These are phyloP conservation scores for Apophysomyces variabilis DNA, from an alignment of 371 early-diverging fungal genomes.

Conservation along the genomic window DNA sequence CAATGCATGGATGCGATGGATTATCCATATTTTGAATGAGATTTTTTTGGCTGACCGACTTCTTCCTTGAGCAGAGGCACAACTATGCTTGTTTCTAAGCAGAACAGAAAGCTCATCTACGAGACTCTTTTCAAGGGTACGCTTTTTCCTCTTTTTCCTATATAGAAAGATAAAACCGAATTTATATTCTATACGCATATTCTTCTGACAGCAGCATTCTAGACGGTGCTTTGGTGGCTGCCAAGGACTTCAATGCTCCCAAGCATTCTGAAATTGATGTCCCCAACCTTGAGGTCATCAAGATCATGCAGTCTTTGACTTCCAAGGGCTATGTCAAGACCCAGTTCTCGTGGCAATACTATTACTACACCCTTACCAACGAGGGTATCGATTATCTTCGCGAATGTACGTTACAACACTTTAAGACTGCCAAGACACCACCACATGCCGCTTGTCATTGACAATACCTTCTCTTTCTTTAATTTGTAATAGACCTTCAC, in stretches of 20 bases:
- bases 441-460: too few relatives aligned
- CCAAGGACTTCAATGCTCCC: constrained; percentile 96
- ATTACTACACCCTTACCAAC: constrained; percentile 98
- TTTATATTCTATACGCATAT: background rate
- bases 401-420: constrained; percentile 56
- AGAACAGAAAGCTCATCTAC: constrained; percentile 94
- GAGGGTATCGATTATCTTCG: constrained; percentile 97
- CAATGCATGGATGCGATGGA: background rate
- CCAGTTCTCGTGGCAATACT: constrained; percentile 99
- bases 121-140: constrained; percentile 87
- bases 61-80: constrained; percentile 1
- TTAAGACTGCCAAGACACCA: background rate
- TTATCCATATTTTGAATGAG: background rate
- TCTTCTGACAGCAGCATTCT: constrained; percentile 7
- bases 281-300: constrained; percentile 98
- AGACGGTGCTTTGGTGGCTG: constrained; percentile 97
- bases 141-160: background rate
- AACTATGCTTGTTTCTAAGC: constrained; percentile 90
- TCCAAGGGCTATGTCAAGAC: constrained; percentile 95
- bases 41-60: background rate
- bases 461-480: too few relatives aligned
- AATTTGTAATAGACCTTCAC: constrained; percentile 71
- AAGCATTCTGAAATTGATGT: constrained; percentile 94
- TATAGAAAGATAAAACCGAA: background rate
- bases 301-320: constrained; percentile 95